phyloP scores from a whole-genome alignment of 108 stramenopile genomes.

The Schizochytrium sp. region DNA sequence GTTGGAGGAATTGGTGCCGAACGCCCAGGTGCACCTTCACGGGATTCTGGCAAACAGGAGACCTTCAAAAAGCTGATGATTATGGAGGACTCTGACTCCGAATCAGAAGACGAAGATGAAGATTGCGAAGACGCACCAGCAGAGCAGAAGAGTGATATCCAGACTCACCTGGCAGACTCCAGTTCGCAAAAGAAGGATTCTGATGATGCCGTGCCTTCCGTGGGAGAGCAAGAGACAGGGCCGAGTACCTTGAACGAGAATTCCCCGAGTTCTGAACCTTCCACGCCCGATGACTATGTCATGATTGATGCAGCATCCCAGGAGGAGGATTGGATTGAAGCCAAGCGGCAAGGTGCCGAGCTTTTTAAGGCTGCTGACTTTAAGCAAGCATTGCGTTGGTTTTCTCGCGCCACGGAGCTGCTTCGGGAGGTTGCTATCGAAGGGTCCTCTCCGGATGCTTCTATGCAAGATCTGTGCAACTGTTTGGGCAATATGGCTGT shows the following conservation, averaged over 20 bases:
- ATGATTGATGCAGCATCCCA: slow-evolving; percentile 24
- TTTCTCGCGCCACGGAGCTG: background rate
- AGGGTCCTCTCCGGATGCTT: background rate
- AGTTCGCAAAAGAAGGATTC: background rate
- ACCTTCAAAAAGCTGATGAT: slow-evolving; percentile 59
- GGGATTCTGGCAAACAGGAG: background rate
- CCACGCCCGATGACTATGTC: background rate
- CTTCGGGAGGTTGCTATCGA: background rate
- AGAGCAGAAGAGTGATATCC: background rate
- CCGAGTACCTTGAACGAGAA: no score
- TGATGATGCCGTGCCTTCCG: background rate
- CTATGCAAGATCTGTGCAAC: slow-evolving; percentile 9
- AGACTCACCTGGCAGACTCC: background rate
- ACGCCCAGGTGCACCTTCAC: background rate
- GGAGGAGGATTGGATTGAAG: slow-evolving; percentile 26
- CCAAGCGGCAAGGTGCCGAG: slow-evolving; percentile 26
- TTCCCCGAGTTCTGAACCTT: background rate
- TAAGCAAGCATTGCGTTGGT: background rate
- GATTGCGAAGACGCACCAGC: background rate
- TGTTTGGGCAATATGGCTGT: slow-evolving; percentile 50
- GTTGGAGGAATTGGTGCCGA: slow-evolving; percentile 55
- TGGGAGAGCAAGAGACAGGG: background rate
- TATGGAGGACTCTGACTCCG: slow-evolving; percentile 53
- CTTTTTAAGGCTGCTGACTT: background rate
- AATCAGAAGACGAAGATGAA: slow-evolving; percentile 15